Percentiles rank a stretch among this genome's conserved stretches.
Evolutionary conservation across 805 yeast genomes (phyloP).

Genomic region (Candida pseudoglaebosa): DNA sequence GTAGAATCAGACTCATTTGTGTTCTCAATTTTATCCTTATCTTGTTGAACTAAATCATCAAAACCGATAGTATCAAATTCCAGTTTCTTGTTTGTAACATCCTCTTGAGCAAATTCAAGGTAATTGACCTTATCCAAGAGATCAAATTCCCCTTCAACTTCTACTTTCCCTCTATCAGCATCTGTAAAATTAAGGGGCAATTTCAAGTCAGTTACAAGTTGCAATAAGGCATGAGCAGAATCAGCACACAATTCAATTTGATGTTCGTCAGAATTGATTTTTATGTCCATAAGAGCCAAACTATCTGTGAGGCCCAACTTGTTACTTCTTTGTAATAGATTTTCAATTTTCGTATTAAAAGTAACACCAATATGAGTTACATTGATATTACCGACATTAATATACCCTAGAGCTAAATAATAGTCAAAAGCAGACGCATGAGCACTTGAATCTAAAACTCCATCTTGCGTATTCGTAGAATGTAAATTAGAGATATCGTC

Average conservation of each 20-base stretch:
- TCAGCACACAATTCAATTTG: slow-evolving; percentile 73
- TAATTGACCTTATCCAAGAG: slow-evolving; percentile 41
- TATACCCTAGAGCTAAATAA: slow-evolving; percentile 47
- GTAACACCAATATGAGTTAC: slow-evolving; percentile 34
- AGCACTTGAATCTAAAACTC: not conserved
- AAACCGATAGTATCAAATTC: not conserved
- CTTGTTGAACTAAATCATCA: not conserved
- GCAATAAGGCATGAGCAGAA: slow-evolving; percentile 69
- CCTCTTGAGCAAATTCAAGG: slow-evolving; percentile 18
- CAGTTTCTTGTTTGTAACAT: not conserved
- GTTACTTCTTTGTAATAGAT: slow-evolving; percentile 13
- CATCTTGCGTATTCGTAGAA: not conserved
- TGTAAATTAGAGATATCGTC: slow-evolving; percentile 47
- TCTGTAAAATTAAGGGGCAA: slow-evolving; percentile 59
- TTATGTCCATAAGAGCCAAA: slow-evolving; percentile 37
- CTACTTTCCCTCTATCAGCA: slow-evolving; percentile 53
- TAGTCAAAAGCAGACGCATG: slow-evolving; percentile 32
- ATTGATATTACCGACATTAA: slow-evolving; percentile 46
- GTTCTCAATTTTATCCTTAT: not conserved
- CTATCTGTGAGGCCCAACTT: slow-evolving; percentile 18
- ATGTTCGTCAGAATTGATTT: slow-evolving; percentile 45
- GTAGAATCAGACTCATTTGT: slow-evolving; percentile 3
- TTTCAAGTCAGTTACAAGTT: slow-evolving; percentile 66
- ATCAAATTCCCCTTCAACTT: slow-evolving; percentile 29
- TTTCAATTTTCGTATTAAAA: slow-evolving; percentile 20